These are phyloP conservation scores for Tricholoma saponaceum DNA, from an alignment of 768 basidiomycete species.

Conservation along the genomic window DNA sequence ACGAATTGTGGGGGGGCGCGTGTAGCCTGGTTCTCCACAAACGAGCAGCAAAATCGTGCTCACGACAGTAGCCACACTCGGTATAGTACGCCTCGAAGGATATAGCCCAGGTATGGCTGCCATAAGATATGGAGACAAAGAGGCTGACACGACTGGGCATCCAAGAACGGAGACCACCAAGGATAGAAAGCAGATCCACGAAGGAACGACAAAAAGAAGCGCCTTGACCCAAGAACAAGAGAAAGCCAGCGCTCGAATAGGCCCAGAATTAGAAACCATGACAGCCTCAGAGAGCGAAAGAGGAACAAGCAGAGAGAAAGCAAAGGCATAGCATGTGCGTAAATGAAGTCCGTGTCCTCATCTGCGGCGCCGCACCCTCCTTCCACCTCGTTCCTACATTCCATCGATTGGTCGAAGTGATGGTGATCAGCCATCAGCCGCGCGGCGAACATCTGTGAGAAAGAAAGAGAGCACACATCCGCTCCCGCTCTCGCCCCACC, in stretches of 20 bases:
- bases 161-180: background rate
- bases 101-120: too few relatives aligned
- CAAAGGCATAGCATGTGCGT: background rate
- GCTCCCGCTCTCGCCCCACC: too few relatives aligned
- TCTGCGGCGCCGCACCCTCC: background rate
- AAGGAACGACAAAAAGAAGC: too few relatives aligned
- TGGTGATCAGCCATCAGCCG: background rate
- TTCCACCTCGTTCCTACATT: background rate
- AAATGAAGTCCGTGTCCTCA: background rate
- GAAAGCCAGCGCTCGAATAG: background rate
- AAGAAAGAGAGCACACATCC: background rate
- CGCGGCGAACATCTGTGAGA: background rate
- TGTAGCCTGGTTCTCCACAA: too few relatives aligned
- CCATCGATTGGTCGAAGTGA: background rate
- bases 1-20: too few relatives aligned
- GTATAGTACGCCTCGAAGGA: too few relatives aligned
- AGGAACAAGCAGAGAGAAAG: background rate
- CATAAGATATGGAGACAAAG: background rate
- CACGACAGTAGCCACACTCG: background rate
- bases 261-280: background rate
- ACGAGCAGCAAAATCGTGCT: background rate
- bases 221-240: too few relatives aligned
- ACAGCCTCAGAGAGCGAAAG: background rate
- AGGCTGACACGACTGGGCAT: background rate
- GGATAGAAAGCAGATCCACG: background rate